Evolutionary conservation across 495 filamentous ascomycete genomes (phyloP).

Genomic region (Amphirosellinia nigrospora): DNA sequence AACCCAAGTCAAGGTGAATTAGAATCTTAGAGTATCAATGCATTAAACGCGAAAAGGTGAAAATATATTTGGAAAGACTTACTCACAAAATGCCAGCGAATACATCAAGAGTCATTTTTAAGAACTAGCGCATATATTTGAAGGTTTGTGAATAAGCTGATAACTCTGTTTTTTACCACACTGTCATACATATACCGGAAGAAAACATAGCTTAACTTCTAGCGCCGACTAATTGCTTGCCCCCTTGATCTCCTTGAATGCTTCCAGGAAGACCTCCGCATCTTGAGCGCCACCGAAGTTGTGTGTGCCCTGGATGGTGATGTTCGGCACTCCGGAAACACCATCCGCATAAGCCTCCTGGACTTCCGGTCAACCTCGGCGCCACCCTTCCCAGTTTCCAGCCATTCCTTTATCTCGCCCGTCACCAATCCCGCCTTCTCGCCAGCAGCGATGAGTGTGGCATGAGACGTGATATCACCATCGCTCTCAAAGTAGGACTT

Average conservation of each 20-base stretch:
- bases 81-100: too few relatives aligned
- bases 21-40: too few relatives aligned
- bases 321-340: conserved; percentile 75
- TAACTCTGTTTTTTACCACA: not conserved
- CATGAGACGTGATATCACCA: conserved; percentile 72
- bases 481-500: conserved; percentile 76
- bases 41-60: too few relatives aligned
- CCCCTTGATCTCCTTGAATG: conserved; percentile 57
- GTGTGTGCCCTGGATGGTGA: conserved; percentile 67
- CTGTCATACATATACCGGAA: not conserved
- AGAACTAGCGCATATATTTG: not conserved
- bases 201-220: not conserved
- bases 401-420: conserved; percentile 64
- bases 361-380: conserved; percentile 74
- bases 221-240: conserved; percentile 10
- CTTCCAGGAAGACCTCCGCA: conserved; percentile 56
- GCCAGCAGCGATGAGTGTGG: conserved; percentile 64
- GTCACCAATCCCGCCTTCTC: conserved; percentile 67
- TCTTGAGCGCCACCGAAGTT: conserved; percentile 70
- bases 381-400: conserved; percentile 67
- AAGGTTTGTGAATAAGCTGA: not conserved
- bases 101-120: too few relatives aligned
- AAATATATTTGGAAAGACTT: too few relatives aligned
- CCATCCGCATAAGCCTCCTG: conserved; percentile 51
- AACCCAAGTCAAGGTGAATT: too few relatives aligned